Evolutionary conservation across 169 alveolate species (phyloP), one percentile per base, ranked within the genome.

Genomic region (Sarcocystis neurona): DNA sequence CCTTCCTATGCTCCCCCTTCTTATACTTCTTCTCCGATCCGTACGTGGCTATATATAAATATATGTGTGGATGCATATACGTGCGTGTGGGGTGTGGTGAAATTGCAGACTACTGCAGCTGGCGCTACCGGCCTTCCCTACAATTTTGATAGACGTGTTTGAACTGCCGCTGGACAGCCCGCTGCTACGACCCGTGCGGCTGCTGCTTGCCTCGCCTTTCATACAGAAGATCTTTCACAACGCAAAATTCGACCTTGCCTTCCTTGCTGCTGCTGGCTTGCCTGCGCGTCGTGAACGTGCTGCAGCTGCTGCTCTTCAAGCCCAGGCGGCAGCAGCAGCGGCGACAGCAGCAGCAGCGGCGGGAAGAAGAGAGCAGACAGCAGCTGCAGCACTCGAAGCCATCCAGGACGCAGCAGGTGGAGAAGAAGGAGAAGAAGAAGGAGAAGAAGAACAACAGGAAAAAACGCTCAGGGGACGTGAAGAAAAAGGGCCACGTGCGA

Each of bases 231-330:
- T 96, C 34, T 87, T 95, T 82, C 97, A 96, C 85, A 94, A 96
- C 92, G 97, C 95, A 10, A 95, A 96, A 89, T 96, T 96, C 75
- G 97, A 96, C 85, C 84, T 94, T 0, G 92, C 92, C 85, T 96
- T 96, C 85, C 91, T 96, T 46, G 60, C 93, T 44, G 75, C 56
- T 80, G 60, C 87, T 30, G 95, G 95, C 4, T 37, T 85, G 34
- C 34, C 90, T 15, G 72, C 2, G 6, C 1, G n/a, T 27, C 44
- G 32, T 10, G 39, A 15, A 6, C 39, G 43, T 18, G 44, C 27
- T 20, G 44, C 1, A 43, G 20, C 82, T 48, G 5, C 34, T 63
- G 20, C 74, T 41, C 23, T 70, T 63, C 72, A 66, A 12, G 44
- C 74, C 12, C 75, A 47, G 41, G 50, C 87, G 39, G 75, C 70